phyloP scores from a whole-genome alignment of 495 filamentous ascomycete genomes.

The Hypoxylon fragiforme region DNA sequence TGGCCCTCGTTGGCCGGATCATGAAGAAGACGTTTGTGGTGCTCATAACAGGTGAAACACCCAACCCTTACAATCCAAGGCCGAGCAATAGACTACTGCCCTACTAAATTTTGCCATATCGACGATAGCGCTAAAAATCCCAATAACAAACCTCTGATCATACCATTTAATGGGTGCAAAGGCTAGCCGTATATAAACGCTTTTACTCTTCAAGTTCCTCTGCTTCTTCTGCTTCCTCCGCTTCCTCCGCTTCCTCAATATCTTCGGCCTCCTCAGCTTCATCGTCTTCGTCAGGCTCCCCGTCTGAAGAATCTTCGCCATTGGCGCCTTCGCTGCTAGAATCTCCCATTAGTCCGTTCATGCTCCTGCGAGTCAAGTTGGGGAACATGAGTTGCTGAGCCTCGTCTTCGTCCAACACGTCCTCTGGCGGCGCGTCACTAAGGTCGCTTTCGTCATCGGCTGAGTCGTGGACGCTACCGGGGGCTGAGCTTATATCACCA shows the following conservation, averaged over 20 bases:
- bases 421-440: slow-evolving; percentile 63
- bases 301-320: slow-evolving; percentile 20
- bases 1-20: too few relatives aligned
- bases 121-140: too few relatives aligned
- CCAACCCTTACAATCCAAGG: too few relatives aligned
- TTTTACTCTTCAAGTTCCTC: too few relatives aligned
- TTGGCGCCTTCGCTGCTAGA: slow-evolving; percentile 31
- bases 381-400: slow-evolving; percentile 51
- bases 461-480: slow-evolving; percentile 69
- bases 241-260: slow-evolving; percentile 6
- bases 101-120: too few relatives aligned
- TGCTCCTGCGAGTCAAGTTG: slow-evolving; percentile 42
- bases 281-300: slow-evolving; percentile 33
- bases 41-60: too few relatives aligned
- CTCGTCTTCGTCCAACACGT: slow-evolving; percentile 50
- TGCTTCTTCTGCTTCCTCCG: too few relatives aligned
- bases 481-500: slow-evolving; percentile 44
- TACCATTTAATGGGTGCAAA: not conserved
- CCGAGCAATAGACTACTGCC: too few relatives aligned
- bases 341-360: slow-evolving; percentile 33
- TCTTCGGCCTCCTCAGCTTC: slow-evolving; percentile 32
- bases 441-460: slow-evolving; percentile 83
- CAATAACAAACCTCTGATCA: not conserved
- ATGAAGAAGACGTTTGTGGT: too few relatives aligned
- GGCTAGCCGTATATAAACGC: too few relatives aligned